A percentile compares a stretch with the other conserved stretches of the same genome.
Conservation (phyloP, 2,329 filamentous ascomycete species). For the Lachnellula occidentalis region DNA sequence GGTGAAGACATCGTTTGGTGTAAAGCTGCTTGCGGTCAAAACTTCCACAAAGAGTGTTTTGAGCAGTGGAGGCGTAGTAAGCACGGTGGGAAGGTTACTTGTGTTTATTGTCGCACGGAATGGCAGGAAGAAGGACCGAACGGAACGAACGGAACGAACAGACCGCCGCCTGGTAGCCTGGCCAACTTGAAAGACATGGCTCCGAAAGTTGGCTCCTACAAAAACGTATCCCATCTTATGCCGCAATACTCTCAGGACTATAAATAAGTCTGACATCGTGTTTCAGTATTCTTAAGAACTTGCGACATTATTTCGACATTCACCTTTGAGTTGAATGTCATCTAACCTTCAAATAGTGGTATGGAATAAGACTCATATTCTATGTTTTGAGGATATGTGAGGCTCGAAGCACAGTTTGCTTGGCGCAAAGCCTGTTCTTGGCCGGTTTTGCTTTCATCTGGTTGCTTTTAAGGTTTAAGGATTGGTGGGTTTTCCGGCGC, state of each 20-base stretch:
- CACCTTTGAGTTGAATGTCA: too few relatives aligned
- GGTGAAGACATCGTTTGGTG: constrained; percentile 48
- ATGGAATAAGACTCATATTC: background rate
- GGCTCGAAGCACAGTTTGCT: background rate
- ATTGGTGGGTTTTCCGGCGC: background rate
- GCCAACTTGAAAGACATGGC: constrained; percentile 13
- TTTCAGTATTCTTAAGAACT: background rate
- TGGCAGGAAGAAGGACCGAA: constrained; percentile 42
- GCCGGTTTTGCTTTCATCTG: too few relatives aligned
- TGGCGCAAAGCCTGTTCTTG: background rate
- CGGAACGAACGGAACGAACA: background rate
- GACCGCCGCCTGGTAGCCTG: constrained; percentile 4
- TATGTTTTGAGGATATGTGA: background rate
- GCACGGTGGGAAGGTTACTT: constrained; percentile 41
- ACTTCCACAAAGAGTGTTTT: constrained; percentile 49
- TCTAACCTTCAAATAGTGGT: background rate
- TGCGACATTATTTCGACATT: background rate
- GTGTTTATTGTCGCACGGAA: constrained; percentile 53
- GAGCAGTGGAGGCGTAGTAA: constrained; percentile 48
- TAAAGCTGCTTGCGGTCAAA: constrained; percentile 49
- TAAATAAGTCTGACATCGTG: background rate
- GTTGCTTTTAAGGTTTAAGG: background rate
- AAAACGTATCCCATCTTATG: constrained; percentile 14
- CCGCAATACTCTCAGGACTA: constrained; percentile 9
- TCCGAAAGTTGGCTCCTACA: constrained; percentile 15